These are phyloP conservation scores for Trichoderma afroharzianum DNA, from an alignment of 2,329 filamentous ascomycete genomes.

Conservation along the genomic window DNA sequence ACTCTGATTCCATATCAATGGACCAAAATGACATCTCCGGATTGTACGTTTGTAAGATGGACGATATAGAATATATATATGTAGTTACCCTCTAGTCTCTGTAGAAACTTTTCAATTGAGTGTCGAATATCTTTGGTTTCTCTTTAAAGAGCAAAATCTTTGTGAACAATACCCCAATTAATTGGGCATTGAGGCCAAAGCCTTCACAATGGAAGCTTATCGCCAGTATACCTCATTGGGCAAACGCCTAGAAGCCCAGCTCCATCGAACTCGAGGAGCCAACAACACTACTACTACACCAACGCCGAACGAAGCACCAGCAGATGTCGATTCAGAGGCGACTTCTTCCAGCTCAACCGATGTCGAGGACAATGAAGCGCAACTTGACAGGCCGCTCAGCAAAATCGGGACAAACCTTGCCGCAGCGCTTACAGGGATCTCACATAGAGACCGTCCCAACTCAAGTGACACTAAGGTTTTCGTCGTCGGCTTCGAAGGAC, in stretches of 20 bases:
- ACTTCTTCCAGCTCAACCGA: background rate
- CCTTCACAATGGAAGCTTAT: background rate
- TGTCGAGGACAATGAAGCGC: background rate
- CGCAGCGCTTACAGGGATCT: background rate
- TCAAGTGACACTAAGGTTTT: background rate
- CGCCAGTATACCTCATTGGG: background rate
- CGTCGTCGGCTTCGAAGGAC: background rate
- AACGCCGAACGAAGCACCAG: background rate
- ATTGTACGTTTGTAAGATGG: background rate
- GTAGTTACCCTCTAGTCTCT: background rate
- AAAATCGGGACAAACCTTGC: conserved; percentile 3
- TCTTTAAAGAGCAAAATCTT: background rate
- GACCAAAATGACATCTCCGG: background rate
- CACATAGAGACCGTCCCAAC: background rate
- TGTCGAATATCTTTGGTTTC: background rate
- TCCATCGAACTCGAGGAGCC: background rate
- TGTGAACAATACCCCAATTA: background rate
- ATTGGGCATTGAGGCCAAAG: background rate
- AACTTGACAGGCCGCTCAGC: background rate
- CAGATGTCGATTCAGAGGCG: background rate
- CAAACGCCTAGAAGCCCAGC: background rate
- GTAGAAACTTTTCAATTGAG: background rate
- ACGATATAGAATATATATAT: background rate
- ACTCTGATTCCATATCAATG: background rate
- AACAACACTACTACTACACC: background rate